These are phyloP conservation scores for Phytophthora pistaciae DNA, from an alignment of 352 stramenopile genomes.

Conservation along the genomic window DNA sequence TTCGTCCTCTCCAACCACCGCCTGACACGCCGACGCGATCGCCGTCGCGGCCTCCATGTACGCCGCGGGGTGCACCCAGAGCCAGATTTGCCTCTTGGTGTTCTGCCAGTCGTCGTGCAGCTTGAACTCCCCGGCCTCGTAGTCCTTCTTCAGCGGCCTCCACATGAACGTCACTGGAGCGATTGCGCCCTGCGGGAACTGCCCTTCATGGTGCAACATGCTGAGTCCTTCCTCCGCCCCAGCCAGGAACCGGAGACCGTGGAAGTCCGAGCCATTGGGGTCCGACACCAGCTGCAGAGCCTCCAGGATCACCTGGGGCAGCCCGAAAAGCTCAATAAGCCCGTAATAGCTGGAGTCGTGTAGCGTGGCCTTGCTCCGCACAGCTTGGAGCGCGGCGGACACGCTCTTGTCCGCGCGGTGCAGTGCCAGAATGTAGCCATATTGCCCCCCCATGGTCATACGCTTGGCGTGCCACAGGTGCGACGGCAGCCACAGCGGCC, in stretches of 20 bases:
- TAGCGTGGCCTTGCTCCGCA: slow-evolving; percentile 59
- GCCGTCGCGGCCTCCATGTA: slow-evolving; percentile 78
- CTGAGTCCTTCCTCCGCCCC: slow-evolving; percentile 58
- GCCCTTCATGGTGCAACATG: slow-evolving; percentile 60
- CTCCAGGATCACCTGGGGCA: slow-evolving; percentile 66
- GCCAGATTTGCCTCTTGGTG: slow-evolving; percentile 76
- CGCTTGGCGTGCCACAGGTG: slow-evolving; percentile 85
- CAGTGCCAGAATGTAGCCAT: slow-evolving; percentile 57
- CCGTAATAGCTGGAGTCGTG: slow-evolving; percentile 77
- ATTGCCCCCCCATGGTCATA: slow-evolving; percentile 68
- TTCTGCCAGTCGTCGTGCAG: slow-evolving; percentile 50
- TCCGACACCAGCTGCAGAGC: slow-evolving; percentile 73
- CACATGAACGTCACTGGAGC: slow-evolving; percentile 81
- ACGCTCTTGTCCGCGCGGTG: slow-evolving; percentile 70
- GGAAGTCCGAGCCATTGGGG: slow-evolving; percentile 67
- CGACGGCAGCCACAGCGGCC: slow-evolving; percentile 61
- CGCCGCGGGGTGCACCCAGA: slow-evolving; percentile 81
- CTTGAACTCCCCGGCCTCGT: slow-evolving; percentile 31
- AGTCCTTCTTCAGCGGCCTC: slow-evolving; percentile 57
- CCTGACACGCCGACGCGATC: slow-evolving; percentile 62
- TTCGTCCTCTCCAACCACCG: slow-evolving; percentile 49
- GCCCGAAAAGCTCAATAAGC: slow-evolving; percentile 71
- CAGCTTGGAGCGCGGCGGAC: slow-evolving; percentile 65
- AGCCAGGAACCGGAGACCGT: slow-evolving; percentile 62
- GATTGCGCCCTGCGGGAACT: slow-evolving; percentile 75